Evolutionary conservation across 192 early-diverging fungal genomes (phyloP).

Genomic region (Podila epicladia): DNA sequence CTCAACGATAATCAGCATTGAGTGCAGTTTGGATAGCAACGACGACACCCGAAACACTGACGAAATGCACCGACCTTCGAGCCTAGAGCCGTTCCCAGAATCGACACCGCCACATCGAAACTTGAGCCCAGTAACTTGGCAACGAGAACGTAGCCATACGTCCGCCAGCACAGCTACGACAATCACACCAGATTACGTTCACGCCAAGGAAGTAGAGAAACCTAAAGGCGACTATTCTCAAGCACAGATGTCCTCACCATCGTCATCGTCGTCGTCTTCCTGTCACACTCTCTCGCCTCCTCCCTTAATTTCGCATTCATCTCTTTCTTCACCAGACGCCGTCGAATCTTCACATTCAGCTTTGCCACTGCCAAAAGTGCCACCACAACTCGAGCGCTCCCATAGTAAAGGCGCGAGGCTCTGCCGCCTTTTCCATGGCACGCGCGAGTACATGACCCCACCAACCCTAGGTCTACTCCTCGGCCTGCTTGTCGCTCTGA

Average conservation of each 20-base stretch:
- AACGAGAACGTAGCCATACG: not conserved
- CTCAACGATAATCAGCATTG: constrained; percentile 41
- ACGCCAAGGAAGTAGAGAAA: not conserved
- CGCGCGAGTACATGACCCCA: constrained; percentile 37
- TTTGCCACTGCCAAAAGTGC: constrained; percentile 23
- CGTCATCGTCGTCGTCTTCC: too few species aligned
- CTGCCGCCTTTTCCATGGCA: constrained; percentile 21
- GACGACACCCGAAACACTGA: not conserved
- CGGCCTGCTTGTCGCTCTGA: constrained; percentile 18
- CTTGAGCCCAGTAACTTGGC: not conserved
- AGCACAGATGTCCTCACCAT: not conserved
- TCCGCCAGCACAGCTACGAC: not conserved
- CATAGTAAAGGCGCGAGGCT: not conserved
- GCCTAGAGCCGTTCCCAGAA: not conserved
- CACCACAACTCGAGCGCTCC: constrained; percentile 23
- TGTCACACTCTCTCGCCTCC: too few species aligned
- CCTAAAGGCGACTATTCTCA: not conserved
- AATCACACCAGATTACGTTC: not conserved
- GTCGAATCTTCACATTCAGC: too few species aligned
- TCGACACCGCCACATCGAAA: too few species aligned
- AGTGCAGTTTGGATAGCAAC: constrained; percentile 18
- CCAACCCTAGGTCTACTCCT: constrained; percentile 38
- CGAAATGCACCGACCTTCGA: not conserved
- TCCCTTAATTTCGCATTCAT: too few species aligned
- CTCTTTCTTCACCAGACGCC: too few species aligned